phyloP scores from a whole-genome alignment of 2,329 filamentous ascomycete species.

The Colletotrichum higginsianum region DNA sequence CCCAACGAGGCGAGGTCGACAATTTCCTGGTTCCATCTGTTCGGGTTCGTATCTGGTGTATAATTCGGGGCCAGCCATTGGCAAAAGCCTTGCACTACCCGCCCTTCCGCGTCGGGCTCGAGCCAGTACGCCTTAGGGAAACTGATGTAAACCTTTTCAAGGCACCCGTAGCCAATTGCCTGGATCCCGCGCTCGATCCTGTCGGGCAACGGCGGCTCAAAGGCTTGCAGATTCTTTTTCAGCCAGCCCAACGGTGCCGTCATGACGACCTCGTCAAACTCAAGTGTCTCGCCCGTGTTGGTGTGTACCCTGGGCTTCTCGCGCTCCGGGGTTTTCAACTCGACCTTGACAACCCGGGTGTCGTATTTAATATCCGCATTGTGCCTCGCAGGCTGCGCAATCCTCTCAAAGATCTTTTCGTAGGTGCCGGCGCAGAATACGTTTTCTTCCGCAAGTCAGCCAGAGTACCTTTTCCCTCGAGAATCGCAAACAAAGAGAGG shows the following conservation, averaged over 20 bases:
- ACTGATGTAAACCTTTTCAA: conserved; percentile 80
- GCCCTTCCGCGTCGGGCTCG: conserved; percentile 54
- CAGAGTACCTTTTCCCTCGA: not conserved
- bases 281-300: conserved; percentile 58
- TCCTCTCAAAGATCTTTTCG: conserved; percentile 68
- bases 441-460: conserved; percentile 61
- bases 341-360: conserved; percentile 63
- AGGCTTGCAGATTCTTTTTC: conserved; percentile 70
- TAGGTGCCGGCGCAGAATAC: conserved; percentile 74
- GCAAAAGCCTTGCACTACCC: conserved; percentile 75
- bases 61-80: conserved; percentile 84
- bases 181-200: conserved; percentile 73
- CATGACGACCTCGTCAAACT: conserved; percentile 78
- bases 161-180: conserved; percentile 77
- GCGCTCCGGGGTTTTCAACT: conserved; percentile 48
- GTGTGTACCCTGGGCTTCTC: conserved; percentile 59
- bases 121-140: conserved; percentile 86
- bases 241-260: conserved; percentile 80
- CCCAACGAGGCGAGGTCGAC: conserved; percentile 82
- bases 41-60: conserved; percentile 71
- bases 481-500: conserved; percentile 1
- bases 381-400: conserved; percentile 71
- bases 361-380: conserved; percentile 68
- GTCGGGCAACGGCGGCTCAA: conserved; percentile 72
- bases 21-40: conserved; percentile 81